Base-by-base conservation (phyloP, 495 filamentous ascomycete genomes). In the Aspergillus coremiiformis region DNA sequence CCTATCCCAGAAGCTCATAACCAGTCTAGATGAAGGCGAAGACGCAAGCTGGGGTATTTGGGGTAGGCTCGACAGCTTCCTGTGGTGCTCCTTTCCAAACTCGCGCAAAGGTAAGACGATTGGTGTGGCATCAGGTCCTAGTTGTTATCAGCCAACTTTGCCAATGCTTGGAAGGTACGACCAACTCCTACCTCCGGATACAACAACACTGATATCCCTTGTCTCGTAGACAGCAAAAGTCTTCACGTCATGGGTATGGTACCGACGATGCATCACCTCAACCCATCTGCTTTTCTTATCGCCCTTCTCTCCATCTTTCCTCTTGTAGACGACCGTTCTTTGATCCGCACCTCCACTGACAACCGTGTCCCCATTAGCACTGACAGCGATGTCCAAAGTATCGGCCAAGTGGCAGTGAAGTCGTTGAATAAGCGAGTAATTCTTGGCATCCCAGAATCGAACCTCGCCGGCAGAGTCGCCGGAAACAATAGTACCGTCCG, bases 381-480 rank as follows among this genome's bases (percentile, higher is more conserved):
- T 92, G 10, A 85, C 79, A 1, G 86, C 84, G 5, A 99, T 70
- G 63, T 89, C 89, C 53, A 99, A 69, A 22, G 93, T 80, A 73
- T 99, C 93, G n/a, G 92, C 87, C 41, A 85, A 80, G 57, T 97
- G 93, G 15, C 84, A 79, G 61, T 89, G 80, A 44, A 97, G 78
- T 44, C 92, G 78, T 64, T 97, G 93, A 23, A 83, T 73, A 32
- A 95, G 82, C 4, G 89, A 85, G 59, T 92, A 94, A 44, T 84
- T 94, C 72, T 85, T 91, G 30, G 87, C 89, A 66, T 96, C 90
- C 86, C 88, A 97, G 65, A 97, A 89, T 47, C 85, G 82, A 9
- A 99, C 74, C 62, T 95, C 88, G 26, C 93, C 93, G 9, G 89
- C 90, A 15, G 93, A 97, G 67, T 96, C 92, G 39, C 88, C 94